Conservation (phyloP, 2,329 filamentous ascomycete species). For the Ophiocordyceps australis region DNA sequence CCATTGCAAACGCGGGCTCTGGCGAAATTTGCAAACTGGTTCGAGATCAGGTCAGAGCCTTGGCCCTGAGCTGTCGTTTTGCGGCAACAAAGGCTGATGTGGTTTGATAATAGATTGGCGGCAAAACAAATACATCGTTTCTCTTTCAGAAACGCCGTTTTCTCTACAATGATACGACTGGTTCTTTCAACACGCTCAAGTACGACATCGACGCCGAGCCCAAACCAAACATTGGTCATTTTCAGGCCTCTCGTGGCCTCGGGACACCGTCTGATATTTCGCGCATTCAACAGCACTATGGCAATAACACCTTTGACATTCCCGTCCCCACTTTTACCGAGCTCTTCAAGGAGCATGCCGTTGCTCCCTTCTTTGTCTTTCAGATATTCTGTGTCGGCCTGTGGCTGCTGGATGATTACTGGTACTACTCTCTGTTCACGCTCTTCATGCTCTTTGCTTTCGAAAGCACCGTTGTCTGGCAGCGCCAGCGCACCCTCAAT, state of each 20-base stretch:
- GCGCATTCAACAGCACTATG: constrained; percentile 79
- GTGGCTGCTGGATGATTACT: constrained; percentile 98
- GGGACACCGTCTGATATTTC: constrained; percentile 56
- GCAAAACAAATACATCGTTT: constrained; percentile 67
- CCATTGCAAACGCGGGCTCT: constrained; percentile 71
- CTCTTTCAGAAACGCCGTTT: constrained; percentile 97
- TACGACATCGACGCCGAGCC: constrained; percentile 77
- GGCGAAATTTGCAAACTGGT: constrained; percentile 74
- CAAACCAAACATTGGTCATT: constrained; percentile 58
- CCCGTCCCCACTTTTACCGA: constrained; percentile 91
- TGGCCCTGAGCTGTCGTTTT: too few species aligned
- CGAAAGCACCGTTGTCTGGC: constrained; percentile 98
- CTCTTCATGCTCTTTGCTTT: constrained; percentile 96
- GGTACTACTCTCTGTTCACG: constrained; percentile 99
- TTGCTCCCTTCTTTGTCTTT: constrained; percentile 98
- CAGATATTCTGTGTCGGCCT: constrained; percentile 96
- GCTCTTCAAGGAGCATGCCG: constrained; percentile 94
- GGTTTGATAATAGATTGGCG: constrained; percentile 36
- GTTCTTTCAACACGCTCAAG: constrained; percentile 62
- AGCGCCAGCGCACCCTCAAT: constrained; percentile 83
- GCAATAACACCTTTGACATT: constrained; percentile 91
- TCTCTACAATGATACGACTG: constrained; percentile 54
- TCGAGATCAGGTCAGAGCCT: constrained; percentile 43
- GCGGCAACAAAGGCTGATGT: too few species aligned
- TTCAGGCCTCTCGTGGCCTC: constrained; percentile 68